Evolutionary conservation across 305 asterid genomes (phyloP), one percentile per base, ranked within the genome.

Genomic region (Stenogyne calaminthoides): DNA sequence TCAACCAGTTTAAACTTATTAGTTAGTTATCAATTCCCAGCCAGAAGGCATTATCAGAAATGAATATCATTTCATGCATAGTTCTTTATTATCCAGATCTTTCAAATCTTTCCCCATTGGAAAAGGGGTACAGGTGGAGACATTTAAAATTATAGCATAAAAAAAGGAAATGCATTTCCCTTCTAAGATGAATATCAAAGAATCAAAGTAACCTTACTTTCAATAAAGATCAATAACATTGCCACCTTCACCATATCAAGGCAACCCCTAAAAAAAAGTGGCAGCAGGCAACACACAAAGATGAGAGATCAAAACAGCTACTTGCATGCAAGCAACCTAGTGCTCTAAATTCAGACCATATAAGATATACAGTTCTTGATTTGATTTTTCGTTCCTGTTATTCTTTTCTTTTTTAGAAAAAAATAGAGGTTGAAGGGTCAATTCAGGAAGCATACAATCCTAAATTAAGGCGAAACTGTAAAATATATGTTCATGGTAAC

Each of bases 1-100:
- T 67, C 67, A 67, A 67, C 46, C 74, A 78, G 63, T 69, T 71
- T 60, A 36, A 73, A 56, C 27, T 58, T 71, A 77, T 77, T 58
- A 69, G 74, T 72, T 65, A 63, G 72, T 64, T 49, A 76, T 69
- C 57, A 44, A 66, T 42, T 60, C 62, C 56, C 39, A 52, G 46
- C 55, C 29, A 57, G 44, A 47, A 52, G 73, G 74, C 56, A 20
- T 59, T 76, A 10, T 37, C 64, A 70, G 67, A 78, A 58, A 60
- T 64, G 49, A 58, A 44, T 52, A 69, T 40, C 34, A 59, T 74
- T 46, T 62, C 75, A 63, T 54, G 32, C 18, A 9, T 68, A 64
- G 71, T 37, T 61, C 75, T 62, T 58, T 27, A 65, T 7, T 54
- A 58, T 60, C 58, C 51, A 65, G 29, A 32, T 52, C 58, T 71